phyloP scores from a whole-genome alignment of 768 basidiomycete species.

The Neoboletus brunneissimus region DNA sequence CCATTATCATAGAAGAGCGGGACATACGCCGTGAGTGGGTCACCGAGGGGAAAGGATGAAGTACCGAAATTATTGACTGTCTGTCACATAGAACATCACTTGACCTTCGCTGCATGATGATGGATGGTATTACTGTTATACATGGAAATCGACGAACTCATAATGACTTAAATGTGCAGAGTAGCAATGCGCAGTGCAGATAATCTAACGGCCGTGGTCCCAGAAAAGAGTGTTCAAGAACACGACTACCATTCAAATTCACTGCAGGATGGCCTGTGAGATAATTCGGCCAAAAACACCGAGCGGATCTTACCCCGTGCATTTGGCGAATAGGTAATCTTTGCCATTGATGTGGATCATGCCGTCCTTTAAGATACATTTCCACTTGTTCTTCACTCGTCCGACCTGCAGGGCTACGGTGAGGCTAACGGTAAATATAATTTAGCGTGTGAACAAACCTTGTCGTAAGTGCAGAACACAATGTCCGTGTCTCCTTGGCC shows the following conservation, averaged over 20 bases:
- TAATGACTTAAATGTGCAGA: constrained; percentile 25
- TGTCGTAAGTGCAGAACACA: constrained; percentile 98
- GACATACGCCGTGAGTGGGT: not conserved
- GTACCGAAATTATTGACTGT: not conserved
- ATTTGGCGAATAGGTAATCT: constrained; percentile 96
- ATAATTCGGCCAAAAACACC: not conserved
- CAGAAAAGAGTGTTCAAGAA: not conserved
- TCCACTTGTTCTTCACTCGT: constrained; percentile 99
- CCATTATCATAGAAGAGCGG: not conserved
- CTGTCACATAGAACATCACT: not conserved
- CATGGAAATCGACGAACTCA: constrained; percentile 18
- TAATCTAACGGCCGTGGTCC: constrained; percentile 16
- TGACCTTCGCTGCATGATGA: constrained; percentile 4
- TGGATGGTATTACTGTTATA: constrained; percentile 22
- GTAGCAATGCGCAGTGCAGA: constrained; percentile 22
- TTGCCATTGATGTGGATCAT: constrained; percentile 97
- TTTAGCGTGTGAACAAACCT: constrained; percentile 49
- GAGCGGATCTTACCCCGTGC: constrained; percentile 74
- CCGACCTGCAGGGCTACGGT: constrained; percentile 63
- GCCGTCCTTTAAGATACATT: constrained; percentile 95
- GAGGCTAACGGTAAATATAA: not conserved
- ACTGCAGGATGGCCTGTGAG: constrained; percentile 20
- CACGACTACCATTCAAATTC: constrained; percentile 45
- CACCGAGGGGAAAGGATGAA: not conserved
- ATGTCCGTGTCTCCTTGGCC: constrained; percentile 80